Base-by-base conservation (phyloP, 768 basidiomycete genomes). In the Myochromella boudieri region DNA sequence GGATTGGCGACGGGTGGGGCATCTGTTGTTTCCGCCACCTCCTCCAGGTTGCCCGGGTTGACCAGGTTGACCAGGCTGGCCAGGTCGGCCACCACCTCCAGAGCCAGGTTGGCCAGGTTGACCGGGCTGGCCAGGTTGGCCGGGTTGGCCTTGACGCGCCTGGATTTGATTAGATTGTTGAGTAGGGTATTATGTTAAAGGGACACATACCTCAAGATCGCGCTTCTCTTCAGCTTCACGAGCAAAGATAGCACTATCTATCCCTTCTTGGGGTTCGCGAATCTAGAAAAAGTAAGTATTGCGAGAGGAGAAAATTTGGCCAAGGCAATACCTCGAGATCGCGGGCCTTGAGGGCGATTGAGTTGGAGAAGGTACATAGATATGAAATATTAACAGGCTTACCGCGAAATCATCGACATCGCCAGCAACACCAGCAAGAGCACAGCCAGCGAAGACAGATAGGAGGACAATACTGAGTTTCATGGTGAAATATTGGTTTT, bases 111-210 rank as follows among this genome's bases (percentile, higher is more conserved):
- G 51, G 15, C 52, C 52, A 1, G 52, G 43, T n/a, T 44, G 42
- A 2, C 52, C 52, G 0, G 52, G 52, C 39, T 53, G 52, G 0
- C 52, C 52, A 12, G 47, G 47, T 42, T 49, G 52, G n/a, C 52
- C 52, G 1, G 27, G 18, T 20, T 52, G 40, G 5, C 11, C 27
- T 25, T 29, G 28, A 15, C 17, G 9, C 34, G 34, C 12, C 12
- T 36, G 8, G 34, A 6, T 15, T 15, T 14, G 34, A 15, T 6
- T 42, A 40, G 15, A 18, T 20, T 2, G n/a, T n/a, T n/a, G n/a
- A n/a, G n/a, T n/a, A n/a, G n/a, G n/a, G n/a, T n/a, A n/a, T n/a
- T n/a, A n/a, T n/a, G n/a, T n/a, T n/a, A n/a, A n/a, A n/a, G n/a
- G n/a, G n/a, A 41, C 45, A n/a, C 46, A 40, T 21, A 37, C 42